Conservation (phyloP, 2,329 filamentous ascomycete genomes). For the Colletotrichum horii region DNA sequence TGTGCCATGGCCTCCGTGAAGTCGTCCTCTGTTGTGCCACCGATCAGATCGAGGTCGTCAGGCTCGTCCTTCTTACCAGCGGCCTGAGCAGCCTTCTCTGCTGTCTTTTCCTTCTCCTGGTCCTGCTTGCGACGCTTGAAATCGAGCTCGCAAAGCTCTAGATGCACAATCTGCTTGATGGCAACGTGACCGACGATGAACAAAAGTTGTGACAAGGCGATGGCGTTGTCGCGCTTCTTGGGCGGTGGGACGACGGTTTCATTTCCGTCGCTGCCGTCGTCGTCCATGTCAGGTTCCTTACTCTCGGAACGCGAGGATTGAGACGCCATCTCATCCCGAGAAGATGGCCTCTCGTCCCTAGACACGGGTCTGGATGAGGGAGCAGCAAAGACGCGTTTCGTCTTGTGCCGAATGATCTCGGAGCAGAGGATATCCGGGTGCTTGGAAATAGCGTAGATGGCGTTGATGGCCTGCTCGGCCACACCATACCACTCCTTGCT, state of each 20-base stretch:
- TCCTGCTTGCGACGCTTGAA: slow-evolving; percentile 97
- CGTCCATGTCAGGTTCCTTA: slow-evolving; percentile 27
- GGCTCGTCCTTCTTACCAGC: slow-evolving; percentile 57
- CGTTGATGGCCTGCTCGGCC: slow-evolving; percentile 93
- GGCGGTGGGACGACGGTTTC: slow-evolving; percentile 38
- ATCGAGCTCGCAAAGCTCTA: slow-evolving; percentile 96
- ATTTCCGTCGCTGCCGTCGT: slow-evolving; percentile 27
- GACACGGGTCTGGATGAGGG: slow-evolving; percentile 34
- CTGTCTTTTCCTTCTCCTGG: slow-evolving; percentile 71
- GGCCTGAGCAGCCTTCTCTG: slow-evolving; percentile 37
- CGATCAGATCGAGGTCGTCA: slow-evolving; percentile 95
- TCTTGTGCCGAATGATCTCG: slow-evolving; percentile 86
- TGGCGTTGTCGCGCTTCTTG: slow-evolving; percentile 69
- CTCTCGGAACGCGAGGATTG: neutral
- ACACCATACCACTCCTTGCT: slow-evolving; percentile 97
- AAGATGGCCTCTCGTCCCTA: slow-evolving; percentile 39
- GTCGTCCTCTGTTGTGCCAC: slow-evolving; percentile 93
- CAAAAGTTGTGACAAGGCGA: slow-evolving; percentile 85
- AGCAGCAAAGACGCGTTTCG: slow-evolving; percentile 74
- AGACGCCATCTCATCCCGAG: slow-evolving; percentile 3
- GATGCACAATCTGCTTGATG: slow-evolving; percentile 98
- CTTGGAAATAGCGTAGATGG: slow-evolving; percentile 92
- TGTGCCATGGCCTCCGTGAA: slow-evolving; percentile 87
- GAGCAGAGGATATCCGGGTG: slow-evolving; percentile 94
- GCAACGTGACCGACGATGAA: slow-evolving; percentile 97